Evolutionary conservation across 2,329 filamentous ascomycete species (phyloP).

Genomic region (Colletotrichum spaethianum): DNA sequence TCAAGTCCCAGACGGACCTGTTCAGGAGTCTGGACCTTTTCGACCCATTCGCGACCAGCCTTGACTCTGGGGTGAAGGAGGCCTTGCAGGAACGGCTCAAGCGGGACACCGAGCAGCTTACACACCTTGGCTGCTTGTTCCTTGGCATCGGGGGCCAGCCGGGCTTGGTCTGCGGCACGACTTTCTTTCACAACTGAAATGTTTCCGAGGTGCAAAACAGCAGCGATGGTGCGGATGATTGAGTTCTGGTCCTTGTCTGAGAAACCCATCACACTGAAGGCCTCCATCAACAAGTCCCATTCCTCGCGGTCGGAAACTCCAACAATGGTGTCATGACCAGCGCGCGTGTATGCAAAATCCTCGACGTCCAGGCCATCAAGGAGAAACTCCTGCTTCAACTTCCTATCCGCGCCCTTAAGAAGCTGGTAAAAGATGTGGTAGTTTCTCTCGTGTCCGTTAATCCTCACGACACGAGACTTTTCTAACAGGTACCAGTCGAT

Average conservation of each 20-base stretch:
- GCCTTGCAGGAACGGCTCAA: conserved; percentile 89
- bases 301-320: conserved; percentile 93
- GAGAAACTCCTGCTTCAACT: conserved; percentile 82
- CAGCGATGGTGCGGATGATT: conserved; percentile 89
- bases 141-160: conserved; percentile 81
- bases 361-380: conserved; percentile 82
- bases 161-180: conserved; percentile 89
- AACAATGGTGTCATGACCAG: conserved; percentile 91
- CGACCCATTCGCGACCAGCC: conserved; percentile 97
- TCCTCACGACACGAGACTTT: conserved; percentile 95
- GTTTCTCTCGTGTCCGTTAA: conserved; percentile 90
- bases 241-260: conserved; percentile 85
- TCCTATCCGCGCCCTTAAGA: conserved; percentile 82
- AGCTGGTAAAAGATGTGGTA: conserved; percentile 99
- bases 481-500: conserved; percentile 99
- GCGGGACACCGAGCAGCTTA: conserved; percentile 84
- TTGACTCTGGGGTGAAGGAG: conserved; percentile 94
- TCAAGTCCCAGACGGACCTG: conserved; percentile 93
- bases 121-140: conserved; percentile 85
- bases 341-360: conserved; percentile 91
- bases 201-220: conserved; percentile 94
- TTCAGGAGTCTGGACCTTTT: conserved; percentile 97
- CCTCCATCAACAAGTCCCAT: conserved; percentile 91
- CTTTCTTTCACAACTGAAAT: conserved; percentile 92
- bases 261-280: conserved; percentile 95